Evolutionary conservation across 1,284 basidiomycete species (phyloP).

Genomic region (Tausonia pullulans): DNA sequence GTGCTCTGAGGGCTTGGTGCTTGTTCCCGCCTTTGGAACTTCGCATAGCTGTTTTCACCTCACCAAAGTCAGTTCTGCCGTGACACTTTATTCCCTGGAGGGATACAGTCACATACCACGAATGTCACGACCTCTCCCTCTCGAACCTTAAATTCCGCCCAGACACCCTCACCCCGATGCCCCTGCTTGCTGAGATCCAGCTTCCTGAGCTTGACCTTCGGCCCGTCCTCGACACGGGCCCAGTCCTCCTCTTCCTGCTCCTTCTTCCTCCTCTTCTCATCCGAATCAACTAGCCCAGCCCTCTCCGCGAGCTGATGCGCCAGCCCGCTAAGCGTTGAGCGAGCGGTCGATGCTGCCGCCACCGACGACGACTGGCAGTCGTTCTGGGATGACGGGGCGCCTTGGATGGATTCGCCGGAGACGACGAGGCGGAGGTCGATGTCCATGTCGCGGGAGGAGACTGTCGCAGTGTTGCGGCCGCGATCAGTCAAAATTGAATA

Average conservation of each 20-base stretch:
- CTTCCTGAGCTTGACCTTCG: not conserved
- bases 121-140: conserved; percentile 83
- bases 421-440: conserved; percentile 66
- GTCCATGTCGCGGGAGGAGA: conserved; percentile 48
- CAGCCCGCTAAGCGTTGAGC: no score
- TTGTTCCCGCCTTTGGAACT: conserved; percentile 11
- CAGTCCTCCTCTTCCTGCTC: not conserved
- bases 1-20: not conserved
- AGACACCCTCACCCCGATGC: conserved; percentile 27
- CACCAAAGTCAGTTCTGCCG: no score
- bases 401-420: conserved; percentile 1
- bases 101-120: conserved; percentile 38
- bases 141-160: conserved; percentile 37
- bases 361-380: no score
- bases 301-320: no score
- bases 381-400: no score
- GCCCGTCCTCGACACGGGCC: not conserved
- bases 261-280: no score
- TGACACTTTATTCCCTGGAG: not conserved
- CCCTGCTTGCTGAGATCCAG: conserved; percentile 55
- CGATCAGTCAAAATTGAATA: no score
- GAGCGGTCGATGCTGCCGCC: no score
- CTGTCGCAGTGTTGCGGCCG: no score
- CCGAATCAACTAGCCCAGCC: no score
- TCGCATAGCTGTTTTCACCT: not conserved